Evolutionary conservation across 257 asterid species (phyloP), one percentile per base, ranked within the genome.

Genomic region (Leptodermis oblonga): DNA sequence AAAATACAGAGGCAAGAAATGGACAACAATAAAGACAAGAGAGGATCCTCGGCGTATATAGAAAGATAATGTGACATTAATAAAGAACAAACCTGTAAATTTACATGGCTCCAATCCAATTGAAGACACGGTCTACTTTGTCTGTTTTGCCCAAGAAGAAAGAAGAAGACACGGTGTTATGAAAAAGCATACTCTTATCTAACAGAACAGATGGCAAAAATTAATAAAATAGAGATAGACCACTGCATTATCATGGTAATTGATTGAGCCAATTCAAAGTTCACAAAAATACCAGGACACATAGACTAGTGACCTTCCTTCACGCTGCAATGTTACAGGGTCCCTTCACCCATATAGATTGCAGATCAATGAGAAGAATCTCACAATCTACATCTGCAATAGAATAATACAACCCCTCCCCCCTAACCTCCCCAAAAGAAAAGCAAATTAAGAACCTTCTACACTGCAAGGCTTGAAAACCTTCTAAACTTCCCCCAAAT

Each of bases 291-390:
- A 76, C 37, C 70, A 77, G 80, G 79, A 69, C 78, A 81, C 80
- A 3, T 7, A 28, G 68, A 73, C 78, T 59, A 73, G 79, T 81
- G 80, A 67, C 85, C 80, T 77, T 46, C 85, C 80, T 77, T 46
- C 17, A 67, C 10, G 71, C 74, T 34, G 63, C 78, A 51, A 34
- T 41, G 63, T 64, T 66, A 70, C 34, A 70, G 39, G 78, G 79
- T 74, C 62, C 69, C 46, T 70, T 46, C 33, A 41, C 39, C 74
- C 70, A 15, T 15, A 67, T 45, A 70, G 77, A 69, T 68, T 71
- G 68, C 75, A 69, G 74, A 81, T 52, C 74, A 73, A 77, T 70
- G 81, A 77, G 78, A 80, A 80, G 65, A 67, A 80, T 69, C 69
- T 70, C 63, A 73, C 82, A 71, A 48, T 36, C 62, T 66, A 68